phyloP scores from a whole-genome alignment of 345 rosid species.

The thale cress (Arabidopsis thaliana) region DNA sequence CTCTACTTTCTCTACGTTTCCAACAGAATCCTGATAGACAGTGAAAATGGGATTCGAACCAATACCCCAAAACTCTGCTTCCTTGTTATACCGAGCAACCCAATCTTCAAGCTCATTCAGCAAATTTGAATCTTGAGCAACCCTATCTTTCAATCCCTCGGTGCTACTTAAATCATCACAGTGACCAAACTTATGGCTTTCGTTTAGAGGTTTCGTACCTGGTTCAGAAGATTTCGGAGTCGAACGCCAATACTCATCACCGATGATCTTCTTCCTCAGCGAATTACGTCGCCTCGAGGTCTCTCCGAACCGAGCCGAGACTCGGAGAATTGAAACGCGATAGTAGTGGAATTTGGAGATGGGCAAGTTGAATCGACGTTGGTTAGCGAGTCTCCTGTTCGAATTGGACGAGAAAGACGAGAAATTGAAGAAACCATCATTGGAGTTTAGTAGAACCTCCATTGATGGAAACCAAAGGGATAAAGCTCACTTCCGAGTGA shows the following conservation, averaged over 20 bases:
- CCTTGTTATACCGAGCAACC: slow-evolving; percentile 66
- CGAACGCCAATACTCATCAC: slow-evolving; percentile 61
- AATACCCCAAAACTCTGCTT: slow-evolving; percentile 73
- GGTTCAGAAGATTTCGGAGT: slow-evolving; percentile 42
- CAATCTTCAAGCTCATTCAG: slow-evolving; percentile 67
- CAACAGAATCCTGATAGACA: slow-evolving; percentile 58
- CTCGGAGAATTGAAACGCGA: slow-evolving; percentile 36
- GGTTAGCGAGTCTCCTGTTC: slow-evolving; percentile 33
- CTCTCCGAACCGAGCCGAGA: slow-evolving; percentile 66
- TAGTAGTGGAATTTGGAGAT: slow-evolving; percentile 37
- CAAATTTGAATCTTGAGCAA: slow-evolving; percentile 54
- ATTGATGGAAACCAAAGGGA: slow-evolving; percentile 31
- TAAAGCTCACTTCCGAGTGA: slow-evolving; percentile 2
- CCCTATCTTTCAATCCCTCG: slow-evolving; percentile 42
- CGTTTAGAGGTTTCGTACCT: slow-evolving; percentile 42
- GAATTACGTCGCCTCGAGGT: slow-evolving; percentile 65
- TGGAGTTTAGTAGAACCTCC: slow-evolving; percentile 55
- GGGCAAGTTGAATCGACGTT: slow-evolving; percentile 33
- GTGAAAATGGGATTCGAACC: slow-evolving; percentile 73
- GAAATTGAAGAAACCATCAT: slow-evolving; percentile 25
- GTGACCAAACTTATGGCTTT: slow-evolving; percentile 22
- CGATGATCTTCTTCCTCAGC: slow-evolving; percentile 66
- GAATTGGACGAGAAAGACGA: slow-evolving; percentile 50
- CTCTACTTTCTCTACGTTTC: slow-evolving; percentile 61
- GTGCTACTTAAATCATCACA: slow-evolving; percentile 24